A percentile compares a stretch with the other conserved stretches of the same genome.
phyloP scores from a whole-genome alignment of 2,329 filamentous ascomycete genomes.

The Calcarisporium arbuscula region DNA sequence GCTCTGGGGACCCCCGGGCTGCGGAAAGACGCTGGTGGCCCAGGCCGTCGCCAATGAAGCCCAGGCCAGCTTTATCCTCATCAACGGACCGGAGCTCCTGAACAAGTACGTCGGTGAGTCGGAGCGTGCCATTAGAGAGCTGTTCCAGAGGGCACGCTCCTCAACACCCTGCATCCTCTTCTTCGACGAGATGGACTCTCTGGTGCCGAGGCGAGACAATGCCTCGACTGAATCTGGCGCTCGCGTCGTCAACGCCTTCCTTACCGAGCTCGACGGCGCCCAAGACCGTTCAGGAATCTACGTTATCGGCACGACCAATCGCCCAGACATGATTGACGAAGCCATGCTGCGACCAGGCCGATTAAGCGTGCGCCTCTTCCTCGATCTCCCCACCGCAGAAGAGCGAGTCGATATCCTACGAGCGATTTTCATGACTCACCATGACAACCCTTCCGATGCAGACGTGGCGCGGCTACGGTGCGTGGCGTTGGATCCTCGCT shows the following conservation, averaged over 20 bases:
- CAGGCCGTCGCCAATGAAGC: constrained; percentile 95
- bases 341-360: constrained; percentile 91
- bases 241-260: constrained; percentile 87
- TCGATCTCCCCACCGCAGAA: constrained; percentile 72
- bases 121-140: constrained; percentile 84
- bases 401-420: constrained; percentile 82
- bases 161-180: constrained; percentile 92
- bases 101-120: constrained; percentile 98
- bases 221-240: constrained; percentile 74
- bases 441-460: constrained; percentile 30
- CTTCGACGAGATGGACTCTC: constrained; percentile 93
- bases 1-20: constrained; percentile 94
- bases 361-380: constrained; percentile 80
- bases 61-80: constrained; percentile 95
- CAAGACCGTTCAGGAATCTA: constrained; percentile 78
- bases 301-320: constrained; percentile 89
- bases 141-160: constrained; percentile 81
- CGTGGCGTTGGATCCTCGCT: constrained; percentile 61
- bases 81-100: constrained; percentile 91
- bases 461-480: constrained; percentile 49
- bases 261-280: constrained; percentile 89
- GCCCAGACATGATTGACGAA: constrained; percentile 92
- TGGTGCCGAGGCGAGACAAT: constrained; percentile 79
- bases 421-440: constrained; percentile 52
- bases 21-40: constrained; percentile 91